Base-by-base conservation (phyloP, 495 filamentous ascomycete species). In the Gamarada debralockiae region DNA sequence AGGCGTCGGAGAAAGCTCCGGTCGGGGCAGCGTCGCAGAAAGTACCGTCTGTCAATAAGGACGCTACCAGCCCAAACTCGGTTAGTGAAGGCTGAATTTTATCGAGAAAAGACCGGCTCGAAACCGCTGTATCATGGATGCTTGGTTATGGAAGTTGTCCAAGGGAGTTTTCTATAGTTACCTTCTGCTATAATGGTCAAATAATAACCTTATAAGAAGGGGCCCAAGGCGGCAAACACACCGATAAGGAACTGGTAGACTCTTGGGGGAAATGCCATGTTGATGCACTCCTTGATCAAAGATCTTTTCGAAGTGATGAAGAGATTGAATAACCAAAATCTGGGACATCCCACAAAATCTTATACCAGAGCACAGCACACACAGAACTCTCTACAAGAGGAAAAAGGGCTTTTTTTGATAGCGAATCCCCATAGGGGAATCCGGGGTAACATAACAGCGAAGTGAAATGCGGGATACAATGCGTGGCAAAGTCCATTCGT, bases 1-100 rank as follows among this genome's bases (percentile, higher is more conserved):
- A 21, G 13, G 29, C 57, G 38, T 68, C 64, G 0, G 63, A 66
- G 3, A 71, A 20, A 6, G 68, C 67, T 63, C 67, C 69, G 20
- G 62, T 61, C 14, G 65, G 27, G 23, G 68, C 66, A 50, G 65
- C 69, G 12, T 65, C 64, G 29, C 67, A 27, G 25, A 71, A 71
- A 5, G 64, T 63, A 24, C 18, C 18, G 3, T 34, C 13, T 39
- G 33, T 50, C 3, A 50, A 33, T 3, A 27, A 20, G 31, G 36
- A 39, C 15, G 22, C 40, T 3, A 43, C 40, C 21, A 81, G 9
- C 18, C 25, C 31, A n/a, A 8, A 8, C 8, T n/a, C 31, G 8
- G n/a, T n/a, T 8, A 8, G 31, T 34, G 8, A 34, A n/a, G 8
- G 31, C 8, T 8, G 31, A 34, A 34, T 34, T n/a, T n/a, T 8